Percentiles rank a stretch among this genome's conserved stretches.
These are phyloP conservation scores for Colletotrichum spinosum DNA, from an alignment of 2,329 filamentous ascomycete species.

Conservation along the genomic window DNA sequence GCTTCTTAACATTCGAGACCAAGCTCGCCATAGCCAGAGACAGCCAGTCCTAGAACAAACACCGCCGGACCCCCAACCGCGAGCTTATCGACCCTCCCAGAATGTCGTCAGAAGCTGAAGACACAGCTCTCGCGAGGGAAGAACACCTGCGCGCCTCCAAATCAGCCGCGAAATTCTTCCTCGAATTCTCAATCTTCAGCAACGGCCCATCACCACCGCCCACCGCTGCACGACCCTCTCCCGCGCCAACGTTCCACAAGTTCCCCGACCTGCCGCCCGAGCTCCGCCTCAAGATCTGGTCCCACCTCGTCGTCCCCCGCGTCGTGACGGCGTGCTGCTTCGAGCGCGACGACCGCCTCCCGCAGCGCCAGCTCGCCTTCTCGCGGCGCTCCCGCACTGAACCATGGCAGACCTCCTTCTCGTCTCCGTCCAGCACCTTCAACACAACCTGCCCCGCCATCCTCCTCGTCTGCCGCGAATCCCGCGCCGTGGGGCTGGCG, in stretches of 20 bases:
- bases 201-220: constrained; percentile 48
- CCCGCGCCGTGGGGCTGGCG: constrained; percentile 53
- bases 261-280: constrained; percentile 57
- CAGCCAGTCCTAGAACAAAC: not conserved
- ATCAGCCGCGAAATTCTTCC: constrained; percentile 52
- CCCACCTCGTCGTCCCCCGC: constrained; percentile 56
- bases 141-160: constrained; percentile 16
- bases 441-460: constrained; percentile 52
- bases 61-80: not conserved
- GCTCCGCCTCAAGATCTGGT: constrained; percentile 62
- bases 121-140: constrained; percentile 18
- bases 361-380: constrained; percentile 41
- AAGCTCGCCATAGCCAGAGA: too few species aligned
- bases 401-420: constrained; percentile 31
- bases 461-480: constrained; percentile 57
- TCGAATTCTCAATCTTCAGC: constrained; percentile 58
- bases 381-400: constrained; percentile 38
- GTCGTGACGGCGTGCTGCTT: constrained; percentile 58
- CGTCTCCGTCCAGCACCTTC: constrained; percentile 38
- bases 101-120: constrained; percentile 1
- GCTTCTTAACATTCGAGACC: rapidly evolving
- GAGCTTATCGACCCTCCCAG: not conserved
- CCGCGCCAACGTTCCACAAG: constrained; percentile 46
- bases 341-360: constrained; percentile 45
- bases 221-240: constrained; percentile 41